Base-by-base conservation (phyloP, 208 protist genomes). In the Acanthamoeba lenticulata region DNA sequence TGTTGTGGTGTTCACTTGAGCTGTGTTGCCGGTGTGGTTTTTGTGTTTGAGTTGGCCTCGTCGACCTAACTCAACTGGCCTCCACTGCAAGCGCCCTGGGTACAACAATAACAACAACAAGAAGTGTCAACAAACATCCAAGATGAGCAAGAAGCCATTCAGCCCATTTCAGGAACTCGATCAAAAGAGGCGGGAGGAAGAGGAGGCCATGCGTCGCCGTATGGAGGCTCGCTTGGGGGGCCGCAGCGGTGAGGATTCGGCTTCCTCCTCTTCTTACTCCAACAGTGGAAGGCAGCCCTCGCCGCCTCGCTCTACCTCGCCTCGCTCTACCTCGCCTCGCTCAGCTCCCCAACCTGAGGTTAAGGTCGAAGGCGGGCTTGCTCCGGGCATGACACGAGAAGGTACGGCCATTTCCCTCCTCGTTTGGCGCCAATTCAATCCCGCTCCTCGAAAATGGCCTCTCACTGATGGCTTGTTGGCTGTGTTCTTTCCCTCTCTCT, bases 61-160 rank as follows among this genome's bases (percentile, higher is more conserved):
- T n/a, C n/a, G n/a, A n/a, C n/a, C n/a, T n/a, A n/a, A n/a, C n/a
- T n/a, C n/a, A n/a, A n/a, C n/a, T n/a, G n/a, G n/a, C n/a, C n/a
- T n/a, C n/a, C n/a, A n/a, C n/a, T n/a, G n/a, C n/a, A n/a, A n/a
- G n/a, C n/a, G n/a, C n/a, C n/a, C n/a, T n/a, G n/a, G n/a, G n/a
- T n/a, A n/a, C n/a, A n/a, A n/a, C n/a, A n/a, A n/a, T n/a, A n/a
- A n/a, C n/a, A n/a, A n/a, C n/a, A n/a, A n/a, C n/a, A n/a, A n/a
- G n/a, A n/a, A n/a, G n/a, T n/a, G n/a, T n/a, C n/a, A n/a, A n/a
- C n/a, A n/a, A n/a, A n/a, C n/a, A n/a, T n/a, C n/a, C 7, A 32
- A 15, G 44, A 86, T 86, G 85, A 91, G 57, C 55, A 91, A 91
- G 42, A 91, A 91, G 55, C 85, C 85, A 13, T 91, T 91, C 52